Conservation (phyloP, 768 basidiomycete genomes). For the Rhodosporidiobolus odoratus region DNA sequence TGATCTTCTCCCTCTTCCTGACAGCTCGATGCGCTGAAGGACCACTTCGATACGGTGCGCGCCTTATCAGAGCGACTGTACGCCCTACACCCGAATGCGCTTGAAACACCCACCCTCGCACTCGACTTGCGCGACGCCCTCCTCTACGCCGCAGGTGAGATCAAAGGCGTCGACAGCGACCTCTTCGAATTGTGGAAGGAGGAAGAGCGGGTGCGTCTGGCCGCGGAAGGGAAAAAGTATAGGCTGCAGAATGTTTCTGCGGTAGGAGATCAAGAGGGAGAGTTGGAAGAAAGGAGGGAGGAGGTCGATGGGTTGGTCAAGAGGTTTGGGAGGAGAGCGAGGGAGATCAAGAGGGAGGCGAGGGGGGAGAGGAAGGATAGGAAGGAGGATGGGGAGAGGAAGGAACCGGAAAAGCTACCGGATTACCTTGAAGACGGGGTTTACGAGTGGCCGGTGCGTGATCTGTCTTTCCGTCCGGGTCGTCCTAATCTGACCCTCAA, state of each 20-base stretch:
- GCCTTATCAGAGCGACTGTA: slow-evolving; percentile 7
- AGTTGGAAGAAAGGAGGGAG: not conserved
- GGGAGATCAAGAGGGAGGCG: slow-evolving; percentile 14
- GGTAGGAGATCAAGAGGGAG: not conserved
- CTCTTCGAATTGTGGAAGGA: slow-evolving; percentile 5
- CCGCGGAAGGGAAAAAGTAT: not conserved
- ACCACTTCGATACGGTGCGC: not conserved
- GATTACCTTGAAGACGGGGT: slow-evolving; percentile 17
- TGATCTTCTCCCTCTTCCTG: not conserved
- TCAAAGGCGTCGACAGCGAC: not conserved
- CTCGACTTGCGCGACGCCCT: slow-evolving; percentile 21
- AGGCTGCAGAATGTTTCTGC: not conserved
- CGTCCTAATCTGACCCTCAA: not conserved
- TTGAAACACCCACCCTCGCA: slow-evolving; percentile 26
- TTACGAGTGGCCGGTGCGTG: not conserved
- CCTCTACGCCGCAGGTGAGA: not conserved
- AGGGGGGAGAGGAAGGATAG: slow-evolving; percentile 11
- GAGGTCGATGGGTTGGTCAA: not conserved
- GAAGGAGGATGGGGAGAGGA: not conserved
- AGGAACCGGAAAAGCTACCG: slow-evolving; percentile 3
- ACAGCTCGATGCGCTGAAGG: not conserved
- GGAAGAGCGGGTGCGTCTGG: slow-evolving; percentile 10
- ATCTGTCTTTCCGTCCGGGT: not conserved
- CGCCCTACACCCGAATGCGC: slow-evolving; percentile 20
- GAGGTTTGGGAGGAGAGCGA: not conserved